Evolutionary conservation across 441 rosid species (phyloP).

Genomic region (Theobroma grandiflorum): DNA sequence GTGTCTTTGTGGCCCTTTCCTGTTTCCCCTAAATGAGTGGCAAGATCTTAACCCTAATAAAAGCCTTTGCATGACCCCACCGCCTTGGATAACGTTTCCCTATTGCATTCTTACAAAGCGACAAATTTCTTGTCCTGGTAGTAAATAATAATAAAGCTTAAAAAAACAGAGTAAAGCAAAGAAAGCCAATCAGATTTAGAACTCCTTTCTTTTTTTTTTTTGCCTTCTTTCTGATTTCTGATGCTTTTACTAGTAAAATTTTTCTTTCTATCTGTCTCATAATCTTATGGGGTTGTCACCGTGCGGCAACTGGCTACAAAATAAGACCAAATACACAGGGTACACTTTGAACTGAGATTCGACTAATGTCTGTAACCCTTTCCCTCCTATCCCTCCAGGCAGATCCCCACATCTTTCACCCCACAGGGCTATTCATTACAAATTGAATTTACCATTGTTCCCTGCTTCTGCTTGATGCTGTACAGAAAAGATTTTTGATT

Average conservation of each 20-base stretch:
- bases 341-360: background rate
- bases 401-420: background rate
- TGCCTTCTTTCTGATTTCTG: background rate
- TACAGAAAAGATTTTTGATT: conserved; percentile 36
- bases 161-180: background rate
- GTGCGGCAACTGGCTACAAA: conserved; percentile 28
- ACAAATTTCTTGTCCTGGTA: background rate
- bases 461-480: conserved; percentile 33
- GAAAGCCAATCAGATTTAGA: background rate
- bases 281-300: conserved; percentile 26
- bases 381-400: no score
- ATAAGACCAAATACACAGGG: conserved; percentile 13
- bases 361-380: background rate
- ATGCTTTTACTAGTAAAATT: background rate
- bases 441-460: background rate
- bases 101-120: background rate
- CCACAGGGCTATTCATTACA: background rate
- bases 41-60: background rate
- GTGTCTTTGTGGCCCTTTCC: conserved; percentile 24
- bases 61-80: background rate
- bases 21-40: conserved; percentile 25
- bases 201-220: background rate
- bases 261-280: background rate
- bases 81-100: background rate
- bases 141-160: background rate